Evolutionary conservation across 2,329 filamentous ascomycete species (phyloP).

Genomic region (Aspergillus tamarii): DNA sequence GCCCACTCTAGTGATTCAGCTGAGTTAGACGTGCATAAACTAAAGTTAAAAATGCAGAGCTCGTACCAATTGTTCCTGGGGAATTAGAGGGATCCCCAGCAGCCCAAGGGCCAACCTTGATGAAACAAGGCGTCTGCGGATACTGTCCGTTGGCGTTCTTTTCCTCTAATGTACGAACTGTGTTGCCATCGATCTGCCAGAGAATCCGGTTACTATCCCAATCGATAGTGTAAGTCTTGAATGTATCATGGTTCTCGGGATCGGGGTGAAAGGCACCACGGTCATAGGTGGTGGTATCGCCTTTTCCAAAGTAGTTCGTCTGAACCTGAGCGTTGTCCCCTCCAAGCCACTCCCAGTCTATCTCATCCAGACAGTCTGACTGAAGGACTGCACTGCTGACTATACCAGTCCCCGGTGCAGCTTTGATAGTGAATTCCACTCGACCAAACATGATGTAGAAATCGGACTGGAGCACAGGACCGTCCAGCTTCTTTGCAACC

Average conservation of each 20-base stretch:
- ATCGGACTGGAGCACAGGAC: slow-evolving; percentile 81
- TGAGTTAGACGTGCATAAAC: slow-evolving; percentile 6
- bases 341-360: slow-evolving; percentile 96
- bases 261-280: slow-evolving; percentile 78
- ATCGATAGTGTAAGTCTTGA: slow-evolving; percentile 86
- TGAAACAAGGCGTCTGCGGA: slow-evolving; percentile 92
- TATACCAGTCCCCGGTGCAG: slow-evolving; percentile 85
- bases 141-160: slow-evolving; percentile 71
- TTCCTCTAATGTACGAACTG: slow-evolving; percentile 70
- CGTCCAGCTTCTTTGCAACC: slow-evolving; percentile 74
- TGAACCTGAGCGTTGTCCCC: slow-evolving; percentile 78
- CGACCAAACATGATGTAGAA: slow-evolving; percentile 99
- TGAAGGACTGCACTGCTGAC: slow-evolving; percentile 90
- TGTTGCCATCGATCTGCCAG: slow-evolving; percentile 80
- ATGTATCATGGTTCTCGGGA: slow-evolving; percentile 69
- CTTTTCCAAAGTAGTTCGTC: slow-evolving; percentile 96
- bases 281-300: slow-evolving; percentile 79
- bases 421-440: slow-evolving; percentile 82
- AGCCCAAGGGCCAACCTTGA: slow-evolving; percentile 90
- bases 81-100: slow-evolving; percentile 83
- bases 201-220: slow-evolving; percentile 85
- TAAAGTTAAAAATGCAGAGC: neutral
- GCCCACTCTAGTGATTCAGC: slow-evolving; percentile 67
- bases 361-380: slow-evolving; percentile 91
- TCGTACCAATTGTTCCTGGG: slow-evolving; percentile 72